These are phyloP conservation scores for Candida qinlingensis DNA, from an alignment of 805 yeast species.

Conservation along the genomic window DNA sequence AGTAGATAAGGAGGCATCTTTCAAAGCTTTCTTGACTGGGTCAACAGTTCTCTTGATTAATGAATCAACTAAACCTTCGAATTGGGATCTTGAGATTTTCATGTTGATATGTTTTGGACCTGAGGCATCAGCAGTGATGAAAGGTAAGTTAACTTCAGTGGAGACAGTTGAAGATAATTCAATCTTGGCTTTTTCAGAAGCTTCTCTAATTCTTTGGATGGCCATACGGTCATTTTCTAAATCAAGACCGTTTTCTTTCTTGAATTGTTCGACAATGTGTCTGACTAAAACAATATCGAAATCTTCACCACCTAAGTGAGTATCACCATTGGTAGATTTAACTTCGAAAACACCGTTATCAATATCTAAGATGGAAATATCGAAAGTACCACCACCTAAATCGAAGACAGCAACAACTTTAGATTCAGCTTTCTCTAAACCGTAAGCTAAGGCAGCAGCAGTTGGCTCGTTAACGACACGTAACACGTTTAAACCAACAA, in stretches of 20 bases:
- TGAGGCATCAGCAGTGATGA: constrained; percentile 41
- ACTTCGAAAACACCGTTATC: constrained; percentile 82
- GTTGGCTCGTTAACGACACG: constrained; percentile 81
- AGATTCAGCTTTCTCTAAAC: constrained; percentile 85
- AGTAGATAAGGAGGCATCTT: constrained; percentile 65
- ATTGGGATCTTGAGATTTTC: constrained; percentile 58
- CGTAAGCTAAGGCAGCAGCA: constrained; percentile 98
- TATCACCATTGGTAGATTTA: constrained; percentile 77
- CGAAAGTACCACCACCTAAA: constrained; percentile 84
- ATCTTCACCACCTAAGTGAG: constrained; percentile 81
- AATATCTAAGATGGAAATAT: constrained; percentile 70
- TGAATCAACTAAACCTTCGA: constrained; percentile 62
- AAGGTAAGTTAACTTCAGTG: constrained; percentile 67
- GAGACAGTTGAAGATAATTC: constrained; percentile 63
- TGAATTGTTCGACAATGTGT: constrained; percentile 53
- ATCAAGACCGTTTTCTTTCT: constrained; percentile 37
- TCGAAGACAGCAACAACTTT: constrained; percentile 58
- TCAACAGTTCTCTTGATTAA: constrained; percentile 64
- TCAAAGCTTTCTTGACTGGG: constrained; percentile 71
- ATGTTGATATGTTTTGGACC: constrained; percentile 60
- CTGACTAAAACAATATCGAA: constrained; percentile 62
- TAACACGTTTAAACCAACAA: constrained; percentile 71
- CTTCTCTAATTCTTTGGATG: constrained; percentile 73
- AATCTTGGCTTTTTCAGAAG: constrained; percentile 74
- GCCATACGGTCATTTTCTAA: constrained; percentile 35